phyloP scores from a whole-genome alignment of 1,284 basidiomycete species.

The Heterobasidion occidentale region DNA sequence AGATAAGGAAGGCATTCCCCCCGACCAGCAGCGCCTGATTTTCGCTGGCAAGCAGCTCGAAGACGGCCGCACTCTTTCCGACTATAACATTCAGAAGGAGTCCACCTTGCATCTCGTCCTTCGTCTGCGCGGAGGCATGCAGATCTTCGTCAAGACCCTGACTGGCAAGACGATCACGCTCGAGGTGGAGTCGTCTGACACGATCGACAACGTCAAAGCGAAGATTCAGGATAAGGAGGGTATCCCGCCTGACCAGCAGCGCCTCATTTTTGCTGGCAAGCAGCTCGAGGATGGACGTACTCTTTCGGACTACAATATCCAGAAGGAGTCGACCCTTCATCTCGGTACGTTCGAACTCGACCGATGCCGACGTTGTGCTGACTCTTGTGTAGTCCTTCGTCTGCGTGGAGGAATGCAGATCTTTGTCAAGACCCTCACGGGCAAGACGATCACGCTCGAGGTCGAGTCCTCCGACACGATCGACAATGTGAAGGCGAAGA shows the following conservation, averaged over 20 bases:
- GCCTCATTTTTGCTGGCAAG: slow-evolving; percentile 86
- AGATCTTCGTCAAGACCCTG: slow-evolving; percentile 64
- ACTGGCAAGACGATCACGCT: slow-evolving; percentile 79
- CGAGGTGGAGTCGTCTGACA: slow-evolving; percentile 86
- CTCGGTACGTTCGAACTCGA: slow-evolving; percentile 87
- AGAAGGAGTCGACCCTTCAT: slow-evolving; percentile 94
- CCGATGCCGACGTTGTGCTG: slow-evolving; percentile 71
- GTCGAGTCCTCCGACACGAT: slow-evolving; percentile 96
- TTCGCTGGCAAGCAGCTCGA: slow-evolving; percentile 77
- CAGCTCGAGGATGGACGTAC: slow-evolving; percentile 63
- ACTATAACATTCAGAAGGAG: slow-evolving; percentile 96
- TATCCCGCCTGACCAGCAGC: slow-evolving; percentile 94
- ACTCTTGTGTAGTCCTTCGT: slow-evolving; percentile 61
- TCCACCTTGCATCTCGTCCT: slow-evolving; percentile 92
- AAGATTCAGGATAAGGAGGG: slow-evolving; percentile 97
- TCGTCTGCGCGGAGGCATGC: slow-evolving; percentile 74
- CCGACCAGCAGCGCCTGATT: slow-evolving; percentile 96
- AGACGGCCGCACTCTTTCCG: slow-evolving; percentile 66
- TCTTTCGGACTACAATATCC: slow-evolving; percentile 90
- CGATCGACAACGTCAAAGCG: slow-evolving; percentile 96
- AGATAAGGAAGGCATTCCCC: slow-evolving; percentile 93
- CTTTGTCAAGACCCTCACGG: slow-evolving; percentile 88
- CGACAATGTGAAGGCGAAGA: slow-evolving; percentile 97
- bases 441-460: slow-evolving; percentile 98
- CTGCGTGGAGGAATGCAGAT: slow-evolving; percentile 77